These are phyloP conservation scores for Galerina sulciceps DNA, from an alignment of 768 basidiomycete genomes.

Conservation along the genomic window DNA sequence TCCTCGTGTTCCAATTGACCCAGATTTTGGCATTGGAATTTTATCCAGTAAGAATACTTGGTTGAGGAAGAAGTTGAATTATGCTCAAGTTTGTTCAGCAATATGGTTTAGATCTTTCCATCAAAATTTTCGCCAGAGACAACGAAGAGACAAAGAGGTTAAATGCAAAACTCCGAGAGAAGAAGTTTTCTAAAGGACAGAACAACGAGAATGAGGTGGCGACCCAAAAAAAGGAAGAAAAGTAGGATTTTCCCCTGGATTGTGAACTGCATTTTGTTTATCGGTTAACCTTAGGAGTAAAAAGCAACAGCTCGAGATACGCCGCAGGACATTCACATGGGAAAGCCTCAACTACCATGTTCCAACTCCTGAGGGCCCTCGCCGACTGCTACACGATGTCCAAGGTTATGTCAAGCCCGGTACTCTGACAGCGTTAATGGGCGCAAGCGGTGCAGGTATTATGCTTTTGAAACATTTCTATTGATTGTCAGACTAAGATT, in stretches of 20 bases:
- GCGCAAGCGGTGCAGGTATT: constrained; percentile 76
- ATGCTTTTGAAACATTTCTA: constrained; percentile 21
- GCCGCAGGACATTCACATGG: constrained; percentile 79
- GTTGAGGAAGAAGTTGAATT: constrained; percentile 2
- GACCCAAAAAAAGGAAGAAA: constrained; percentile 18
- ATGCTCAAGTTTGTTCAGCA: constrained; percentile 33
- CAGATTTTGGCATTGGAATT: constrained; percentile 72
- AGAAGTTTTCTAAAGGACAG: constrained; percentile 45
- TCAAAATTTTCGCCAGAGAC: constrained; percentile 68
- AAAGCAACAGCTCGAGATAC: constrained; percentile 15
- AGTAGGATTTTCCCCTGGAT: not conserved
- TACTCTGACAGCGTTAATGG: constrained; percentile 89
- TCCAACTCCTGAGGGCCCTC: constrained; percentile 63
- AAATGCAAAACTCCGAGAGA: constrained; percentile 56
- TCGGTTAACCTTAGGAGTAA: not conserved
- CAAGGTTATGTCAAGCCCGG: constrained; percentile 85
- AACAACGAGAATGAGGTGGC: constrained; percentile 20
- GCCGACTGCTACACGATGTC: constrained; percentile 73
- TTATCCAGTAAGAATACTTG: constrained; percentile 50
- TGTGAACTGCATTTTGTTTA: not conserved
- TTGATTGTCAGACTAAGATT: not conserved
- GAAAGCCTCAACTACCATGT: constrained; percentile 78
- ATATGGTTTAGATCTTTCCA: constrained; percentile 51
- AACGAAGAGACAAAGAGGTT: constrained; percentile 53
- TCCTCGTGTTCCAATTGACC: constrained; percentile 69